Evolutionary conservation across 2,329 filamentous ascomycete genomes (phyloP).

Genomic region (Parafenestella ontariensis): DNA sequence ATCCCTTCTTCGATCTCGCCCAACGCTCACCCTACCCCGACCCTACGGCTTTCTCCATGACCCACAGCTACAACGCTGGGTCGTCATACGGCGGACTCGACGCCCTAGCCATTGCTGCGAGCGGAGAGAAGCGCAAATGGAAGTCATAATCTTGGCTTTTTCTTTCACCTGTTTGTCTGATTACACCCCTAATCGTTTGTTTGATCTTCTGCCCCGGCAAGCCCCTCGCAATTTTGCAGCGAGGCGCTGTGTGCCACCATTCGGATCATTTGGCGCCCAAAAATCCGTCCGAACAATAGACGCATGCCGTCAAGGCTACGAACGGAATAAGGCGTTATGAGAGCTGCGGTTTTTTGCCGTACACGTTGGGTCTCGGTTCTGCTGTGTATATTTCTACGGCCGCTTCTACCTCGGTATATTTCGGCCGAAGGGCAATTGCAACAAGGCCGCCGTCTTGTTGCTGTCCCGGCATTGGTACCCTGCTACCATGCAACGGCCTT

Average conservation of each 20-base stretch:
- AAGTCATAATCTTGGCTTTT: constrained; percentile 25
- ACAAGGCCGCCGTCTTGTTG: neutral
- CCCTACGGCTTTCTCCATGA: constrained; percentile 33
- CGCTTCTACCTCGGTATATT: constrained; percentile 8
- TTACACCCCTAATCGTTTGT: neutral
- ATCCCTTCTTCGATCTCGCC: constrained; percentile 31
- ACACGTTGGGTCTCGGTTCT: constrained; percentile 15
- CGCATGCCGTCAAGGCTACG: constrained; percentile 52
- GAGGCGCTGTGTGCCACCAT: constrained; percentile 20
- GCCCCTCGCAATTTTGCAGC: constrained; percentile 1
- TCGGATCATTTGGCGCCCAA: constrained; percentile 24
- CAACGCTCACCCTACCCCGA: constrained; percentile 43
- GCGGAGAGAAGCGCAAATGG: constrained; percentile 48
- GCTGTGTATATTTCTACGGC: constrained; percentile 21
- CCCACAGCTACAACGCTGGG: constrained; percentile 29
- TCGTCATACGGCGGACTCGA: constrained; percentile 45
- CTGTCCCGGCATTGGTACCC: constrained; percentile 3
- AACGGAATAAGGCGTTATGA: constrained; percentile 28
- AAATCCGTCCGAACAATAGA: constrained; percentile 41
- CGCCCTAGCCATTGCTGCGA: constrained; percentile 47
- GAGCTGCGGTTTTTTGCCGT: constrained; percentile 9
- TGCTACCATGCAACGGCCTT: constrained; percentile 8
- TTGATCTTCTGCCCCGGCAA: neutral
- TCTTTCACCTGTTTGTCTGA: neutral
- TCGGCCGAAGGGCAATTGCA: neutral